Base-by-base conservation (phyloP, 1,139 yeast genomes). In the Ogataea hybrid region DNA sequence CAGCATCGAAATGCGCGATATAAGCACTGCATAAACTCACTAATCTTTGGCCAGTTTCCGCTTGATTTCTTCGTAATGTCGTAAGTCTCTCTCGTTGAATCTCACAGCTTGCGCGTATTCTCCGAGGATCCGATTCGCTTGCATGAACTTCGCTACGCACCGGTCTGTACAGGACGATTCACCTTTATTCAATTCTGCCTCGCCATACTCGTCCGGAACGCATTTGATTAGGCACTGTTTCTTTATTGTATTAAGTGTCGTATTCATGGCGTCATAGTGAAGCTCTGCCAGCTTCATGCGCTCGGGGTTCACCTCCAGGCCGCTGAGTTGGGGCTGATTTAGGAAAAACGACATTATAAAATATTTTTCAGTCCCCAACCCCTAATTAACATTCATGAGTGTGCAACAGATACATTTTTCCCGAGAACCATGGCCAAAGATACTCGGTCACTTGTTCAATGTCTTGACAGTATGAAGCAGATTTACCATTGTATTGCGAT, bases 181-280 rank as follows among this genome's bases (percentile, higher is more conserved):
- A 21, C 95, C 96, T 52, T 86, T 85, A 46, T 77, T 77, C 42
- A 87, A 67, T 27, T 89, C 96, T 12, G 77, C 74, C 57, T 89
- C 97, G 15, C 88, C 90, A 63, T 84, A 89, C 42, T 71, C 74
- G 17, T 77, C 80, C 7, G 82, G 81, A 34, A 89, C 73, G 63
- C 97, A 89, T 62, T 89, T 89, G 43, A 64, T 9, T 3, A 42
- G 45, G 37, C 64, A 60, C 6, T 50, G 44, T 27, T 46, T 46
- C 12, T 50, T 38, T 17, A 60, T 47, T 1, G 57, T 50, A 28
- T 51, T 46, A 23, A 56, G 84, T 1, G 94, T 78, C 10, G 75
- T 64, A 31, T 83, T 71, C 70, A 84, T 77, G 10, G 95, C 92
- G 32, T 76, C 80, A 56, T 77, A 82, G 62, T 89, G 96, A 37